Evolutionary conservation across 352 stramenopile species (phyloP).

Genomic region (Pythium utonaiense): DNA sequence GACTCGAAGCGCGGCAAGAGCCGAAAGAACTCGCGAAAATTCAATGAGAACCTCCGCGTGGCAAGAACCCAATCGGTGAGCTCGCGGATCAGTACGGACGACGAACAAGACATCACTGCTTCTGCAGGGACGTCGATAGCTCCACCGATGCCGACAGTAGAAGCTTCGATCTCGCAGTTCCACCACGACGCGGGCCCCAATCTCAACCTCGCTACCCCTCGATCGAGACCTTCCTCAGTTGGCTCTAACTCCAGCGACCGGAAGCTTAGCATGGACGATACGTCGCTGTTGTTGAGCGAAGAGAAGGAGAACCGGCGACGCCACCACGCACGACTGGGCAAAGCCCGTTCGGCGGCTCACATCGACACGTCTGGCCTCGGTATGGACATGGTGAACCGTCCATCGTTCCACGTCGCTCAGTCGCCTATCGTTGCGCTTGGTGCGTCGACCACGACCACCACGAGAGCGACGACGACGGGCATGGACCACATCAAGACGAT

Average conservation of each 20-base stretch:
- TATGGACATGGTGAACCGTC: not conserved
- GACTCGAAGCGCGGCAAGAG: conserved; percentile 51
- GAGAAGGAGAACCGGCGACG: conserved; percentile 8
- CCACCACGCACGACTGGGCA: conserved; percentile 37
- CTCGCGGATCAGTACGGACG: conserved; percentile 47
- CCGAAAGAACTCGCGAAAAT: conserved; percentile 62
- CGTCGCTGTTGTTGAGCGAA: conserved; percentile 8
- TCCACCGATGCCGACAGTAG: conserved; percentile 1
- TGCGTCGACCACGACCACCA: not conserved
- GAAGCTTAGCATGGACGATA: conserved; percentile 24
- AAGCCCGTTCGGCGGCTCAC: conserved; percentile 50
- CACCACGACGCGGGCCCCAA: not conserved
- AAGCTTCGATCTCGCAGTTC: not conserved
- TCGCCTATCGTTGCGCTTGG: conserved; percentile 15
- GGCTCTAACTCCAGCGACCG: not conserved
- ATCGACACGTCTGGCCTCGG: conserved; percentile 48
- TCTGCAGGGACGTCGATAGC: conserved; percentile 1
- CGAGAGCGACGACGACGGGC: not conserved
- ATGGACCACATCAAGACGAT: conserved; percentile 75
- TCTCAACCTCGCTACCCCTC: not conserved
- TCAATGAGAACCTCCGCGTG: conserved; percentile 64
- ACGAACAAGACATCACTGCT: conserved; percentile 6
- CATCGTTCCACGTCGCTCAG: conserved; percentile 8
- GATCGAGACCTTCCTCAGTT: conserved; percentile 4
- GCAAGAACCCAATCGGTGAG: conserved; percentile 50